A percentile compares a stretch with the other conserved stretches of the same genome.
phyloP scores from a whole-genome alignment of 306 rosid genomes.

The Vachellia pachyceras region DNA sequence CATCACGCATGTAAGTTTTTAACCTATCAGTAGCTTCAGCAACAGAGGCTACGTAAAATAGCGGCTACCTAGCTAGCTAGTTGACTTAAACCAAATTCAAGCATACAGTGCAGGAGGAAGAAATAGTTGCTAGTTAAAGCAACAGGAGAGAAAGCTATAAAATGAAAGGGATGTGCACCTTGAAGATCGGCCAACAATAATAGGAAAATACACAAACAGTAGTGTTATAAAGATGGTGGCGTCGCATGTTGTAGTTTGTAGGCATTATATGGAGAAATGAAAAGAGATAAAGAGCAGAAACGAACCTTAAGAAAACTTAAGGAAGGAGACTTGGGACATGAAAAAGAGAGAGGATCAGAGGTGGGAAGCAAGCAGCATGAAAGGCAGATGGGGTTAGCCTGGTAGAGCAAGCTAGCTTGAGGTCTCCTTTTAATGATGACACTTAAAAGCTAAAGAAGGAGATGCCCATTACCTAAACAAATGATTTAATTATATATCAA shows the following conservation, averaged over 20 bases:
- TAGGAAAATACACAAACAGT: neutral
- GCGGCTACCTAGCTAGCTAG: neutral
- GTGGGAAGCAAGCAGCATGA: neutral
- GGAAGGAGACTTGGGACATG: constrained; percentile 27
- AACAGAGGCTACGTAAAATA: neutral
- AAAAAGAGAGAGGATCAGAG: constrained; percentile 17
- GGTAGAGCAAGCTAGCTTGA: constrained; percentile 40
- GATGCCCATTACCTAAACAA: constrained; percentile 35
- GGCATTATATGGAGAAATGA: neutral
- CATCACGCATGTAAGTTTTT: neutral
- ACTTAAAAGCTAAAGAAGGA: constrained; percentile 42
- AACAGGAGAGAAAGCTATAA: constrained; percentile 12
- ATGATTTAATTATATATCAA: constrained; percentile 10
- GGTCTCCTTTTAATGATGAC: constrained; percentile 37
- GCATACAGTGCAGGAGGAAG: neutral
- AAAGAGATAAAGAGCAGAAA: constrained; percentile 7
- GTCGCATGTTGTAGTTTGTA: constrained; percentile 5
- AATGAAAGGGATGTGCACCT: constrained; percentile 13
- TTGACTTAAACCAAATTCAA: constrained; percentile 36
- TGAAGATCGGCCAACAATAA: constrained; percentile 20
- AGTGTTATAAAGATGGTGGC: neutral
- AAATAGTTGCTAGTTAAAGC: constrained; percentile 21
- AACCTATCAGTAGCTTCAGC: constrained; percentile 12
- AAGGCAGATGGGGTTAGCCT: constrained; percentile 26
- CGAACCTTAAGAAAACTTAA: constrained; percentile 39